Evolutionary conservation across 1,284 basidiomycete genomes (phyloP).

Genomic region (Ceratobasidium theobromae): DNA sequence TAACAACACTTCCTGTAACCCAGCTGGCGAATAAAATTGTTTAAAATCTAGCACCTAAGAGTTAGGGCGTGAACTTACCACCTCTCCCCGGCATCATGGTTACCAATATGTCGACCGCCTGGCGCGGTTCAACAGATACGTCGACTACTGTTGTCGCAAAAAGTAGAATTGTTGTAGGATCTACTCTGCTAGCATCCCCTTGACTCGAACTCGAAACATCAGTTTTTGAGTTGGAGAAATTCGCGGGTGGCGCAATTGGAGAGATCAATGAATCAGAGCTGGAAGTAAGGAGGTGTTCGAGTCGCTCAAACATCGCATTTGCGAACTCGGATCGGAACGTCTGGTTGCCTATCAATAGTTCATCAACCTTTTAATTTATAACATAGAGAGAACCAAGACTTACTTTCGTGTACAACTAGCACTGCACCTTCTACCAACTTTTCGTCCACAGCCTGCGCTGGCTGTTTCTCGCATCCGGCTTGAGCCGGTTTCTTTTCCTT

Average conservation of each 20-base stretch:
- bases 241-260: not conserved
- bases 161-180: constrained; percentile 1
- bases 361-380: not conserved
- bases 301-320: not conserved
- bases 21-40: not conserved
- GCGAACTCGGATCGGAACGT: constrained; percentile 13
- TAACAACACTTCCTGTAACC: constrained; percentile 25
- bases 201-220: no score
- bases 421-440: constrained; percentile 15
- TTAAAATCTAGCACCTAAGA: not conserved
- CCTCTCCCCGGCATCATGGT: constrained; percentile 2
- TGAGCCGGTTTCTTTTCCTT: not conserved
- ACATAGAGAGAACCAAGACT: not conserved
- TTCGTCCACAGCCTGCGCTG: not conserved
- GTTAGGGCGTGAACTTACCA: not conserved
- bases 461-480: not conserved
- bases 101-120: not conserved
- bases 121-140: not conserved
- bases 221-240: not conserved
- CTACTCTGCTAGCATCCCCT: no score
- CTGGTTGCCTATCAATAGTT: constrained; percentile 2
- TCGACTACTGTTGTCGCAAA: constrained; percentile 20
- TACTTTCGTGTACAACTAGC: constrained; percentile 6
- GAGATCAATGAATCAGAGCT: not conserved
- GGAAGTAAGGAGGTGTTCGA: not conserved